Percentiles rank a stretch among this genome's conserved stretches.
Evolutionary conservation across 257 asterid genomes (phyloP).

Genomic region (Gynochthodes officinalis): DNA sequence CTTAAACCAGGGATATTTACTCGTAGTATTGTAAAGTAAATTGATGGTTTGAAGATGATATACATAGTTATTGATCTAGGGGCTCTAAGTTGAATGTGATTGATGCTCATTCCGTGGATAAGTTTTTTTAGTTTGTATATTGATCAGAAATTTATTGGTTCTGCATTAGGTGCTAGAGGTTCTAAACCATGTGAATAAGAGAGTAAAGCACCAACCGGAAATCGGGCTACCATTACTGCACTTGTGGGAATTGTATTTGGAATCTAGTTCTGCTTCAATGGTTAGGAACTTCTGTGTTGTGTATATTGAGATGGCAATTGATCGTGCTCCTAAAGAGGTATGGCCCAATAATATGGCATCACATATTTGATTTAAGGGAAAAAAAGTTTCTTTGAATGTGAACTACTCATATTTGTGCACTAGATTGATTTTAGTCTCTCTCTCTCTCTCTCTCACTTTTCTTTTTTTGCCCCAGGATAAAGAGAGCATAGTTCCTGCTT

Average conservation of each 20-base stretch:
- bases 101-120: not conserved
- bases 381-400: not conserved
- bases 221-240: constrained; percentile 73
- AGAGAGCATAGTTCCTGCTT: constrained; percentile 60
- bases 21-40: not conserved
- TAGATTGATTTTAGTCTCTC: constrained; percentile 15
- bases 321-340: constrained; percentile 77
- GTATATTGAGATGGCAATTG: constrained; percentile 89
- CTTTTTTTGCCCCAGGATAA: constrained; percentile 57
- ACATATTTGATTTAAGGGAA: not conserved
- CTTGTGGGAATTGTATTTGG: constrained; percentile 76
- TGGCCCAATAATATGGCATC: constrained; percentile 1
- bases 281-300: constrained; percentile 86
- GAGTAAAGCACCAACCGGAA: constrained; percentile 73
- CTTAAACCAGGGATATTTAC: not conserved
- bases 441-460: constrained; percentile 33
- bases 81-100: not conserved
- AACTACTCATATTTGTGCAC: not conserved
- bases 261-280: constrained; percentile 71
- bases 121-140: not conserved
- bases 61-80: not conserved
- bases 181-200: constrained; percentile 88
- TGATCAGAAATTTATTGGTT: not conserved
- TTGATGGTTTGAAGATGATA: not conserved
- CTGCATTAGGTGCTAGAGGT: constrained; percentile 52